Base-by-base conservation (phyloP, 129 eudicot genomes). In the Arctium lappa region DNA sequence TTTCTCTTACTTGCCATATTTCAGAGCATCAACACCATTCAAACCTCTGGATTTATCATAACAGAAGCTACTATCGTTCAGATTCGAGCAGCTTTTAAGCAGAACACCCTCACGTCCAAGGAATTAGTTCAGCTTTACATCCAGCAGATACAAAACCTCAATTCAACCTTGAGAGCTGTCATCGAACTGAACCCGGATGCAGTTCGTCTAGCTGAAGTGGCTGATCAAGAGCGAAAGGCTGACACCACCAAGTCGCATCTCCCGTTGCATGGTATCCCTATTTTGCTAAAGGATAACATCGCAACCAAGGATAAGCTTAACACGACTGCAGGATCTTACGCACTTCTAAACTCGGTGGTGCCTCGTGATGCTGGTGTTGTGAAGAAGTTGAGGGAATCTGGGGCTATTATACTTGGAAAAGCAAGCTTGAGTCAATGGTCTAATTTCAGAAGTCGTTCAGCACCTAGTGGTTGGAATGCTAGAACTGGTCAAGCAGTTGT, bases 141-240 rank as follows among this genome's bases (percentile, higher is more conserved):
- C 16, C 5, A 75, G 0, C 80, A 89, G 81, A 88, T 92, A 71
- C 50, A 39, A 5, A 88, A 80, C 40, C 89, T 88, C 56, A 90
- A 89, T 73, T 89, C 92, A 5, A 12, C 80, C 53, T 88, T 88
- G 48, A 86, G 42, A 70, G 88, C 89, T 13, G 90, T 92, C 46
- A 89, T 92, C 22, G 92, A 92, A 73, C 85, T 92, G 38, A 91
- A 89, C 86, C 97, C 97, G 9, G 91, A 92, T 73, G 97, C 92
- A 18, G n/a, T 86, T 46, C 27, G 18, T 29, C 86, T 80, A 72
- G 92, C 90, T 10, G 83, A 85, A 12, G 79, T 73, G 66, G 97
- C 92, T 65, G 93, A 92, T 81, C 62, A 77, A 78, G 88, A 84
- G 13, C 74, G 91, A 27, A 83, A 73, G 27, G 53, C 81, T 7